A percentile compares a stretch with the other conserved stretches of the same genome.
These are phyloP conservation scores for Xylariaceae sp. DNA, from an alignment of 2,329 filamentous ascomycete genomes.

Conservation along the genomic window DNA sequence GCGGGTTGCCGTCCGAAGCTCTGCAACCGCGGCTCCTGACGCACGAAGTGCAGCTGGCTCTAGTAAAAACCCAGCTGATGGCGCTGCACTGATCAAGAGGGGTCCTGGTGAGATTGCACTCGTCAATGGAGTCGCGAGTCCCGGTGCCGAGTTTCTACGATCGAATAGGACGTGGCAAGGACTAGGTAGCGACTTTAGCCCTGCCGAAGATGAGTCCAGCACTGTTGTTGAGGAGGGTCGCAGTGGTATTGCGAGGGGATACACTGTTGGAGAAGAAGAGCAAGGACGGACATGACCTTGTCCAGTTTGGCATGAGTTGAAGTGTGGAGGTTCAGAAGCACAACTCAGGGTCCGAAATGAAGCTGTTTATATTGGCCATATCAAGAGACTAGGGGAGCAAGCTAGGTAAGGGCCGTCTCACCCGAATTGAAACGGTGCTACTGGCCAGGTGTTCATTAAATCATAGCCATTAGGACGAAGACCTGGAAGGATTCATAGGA, in stretches of 20 bases:
- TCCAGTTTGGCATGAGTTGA: no score
- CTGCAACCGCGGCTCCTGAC: constrained; percentile 10
- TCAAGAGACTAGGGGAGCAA: no score
- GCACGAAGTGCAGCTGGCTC: constrained; percentile 18
- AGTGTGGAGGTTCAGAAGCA: no score
- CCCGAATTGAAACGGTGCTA: no score
- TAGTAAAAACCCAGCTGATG: constrained; percentile 17
- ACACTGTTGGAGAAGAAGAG: constrained; percentile 70
- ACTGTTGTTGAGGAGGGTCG: constrained; percentile 79
- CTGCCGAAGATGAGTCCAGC: constrained; percentile 45
- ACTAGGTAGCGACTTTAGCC: constrained; percentile 77
- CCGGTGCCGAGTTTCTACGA: constrained; percentile 81
- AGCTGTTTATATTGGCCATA: no score
- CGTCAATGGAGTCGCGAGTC: constrained; percentile 83
- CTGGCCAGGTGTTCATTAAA: no score
- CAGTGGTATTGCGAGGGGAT: constrained; percentile 83
- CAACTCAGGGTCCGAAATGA: no score
- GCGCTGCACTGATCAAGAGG: constrained; percentile 57
- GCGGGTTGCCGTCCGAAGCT: constrained; percentile 41
- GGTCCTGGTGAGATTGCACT: constrained; percentile 65
- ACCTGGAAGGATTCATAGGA: no score
- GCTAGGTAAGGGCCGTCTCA: no score
- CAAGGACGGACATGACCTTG: no score
- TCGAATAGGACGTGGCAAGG: constrained; percentile 88
- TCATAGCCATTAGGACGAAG: no score